A percentile compares a stretch with the other conserved stretches of the same genome.
These are phyloP conservation scores for Cinchona pubescens DNA, from an alignment of 257 asterid genomes.

Conservation along the genomic window DNA sequence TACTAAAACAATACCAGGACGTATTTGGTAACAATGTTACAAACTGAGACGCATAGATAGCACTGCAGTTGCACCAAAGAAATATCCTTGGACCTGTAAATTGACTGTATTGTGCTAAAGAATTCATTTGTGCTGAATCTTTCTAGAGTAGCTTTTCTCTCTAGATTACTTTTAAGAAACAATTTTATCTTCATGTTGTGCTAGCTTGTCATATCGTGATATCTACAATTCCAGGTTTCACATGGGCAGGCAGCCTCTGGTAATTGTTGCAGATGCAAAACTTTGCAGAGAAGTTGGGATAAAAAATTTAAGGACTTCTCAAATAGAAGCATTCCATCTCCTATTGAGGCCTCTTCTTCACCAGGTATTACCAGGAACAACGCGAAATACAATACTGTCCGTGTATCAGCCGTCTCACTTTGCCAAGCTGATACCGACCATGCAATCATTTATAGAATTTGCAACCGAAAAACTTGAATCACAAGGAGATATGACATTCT, in stretches of 20 bases:
- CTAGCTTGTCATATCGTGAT: not conserved
- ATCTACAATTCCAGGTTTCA: constrained; percentile 54
- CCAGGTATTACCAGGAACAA: constrained; percentile 51
- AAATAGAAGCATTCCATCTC: constrained; percentile 94
- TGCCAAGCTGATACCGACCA: constrained; percentile 71
- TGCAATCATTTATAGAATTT: constrained; percentile 69
- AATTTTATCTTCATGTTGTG: constrained; percentile 1
- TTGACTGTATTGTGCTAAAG: too few species aligned
- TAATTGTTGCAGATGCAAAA: constrained; percentile 86
- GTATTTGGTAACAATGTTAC: too few species aligned
- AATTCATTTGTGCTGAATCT: not conserved
- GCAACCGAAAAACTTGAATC: constrained; percentile 60
- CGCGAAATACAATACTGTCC: constrained; percentile 82
- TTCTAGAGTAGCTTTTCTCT: not conserved
- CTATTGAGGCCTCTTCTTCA: constrained; percentile 92
- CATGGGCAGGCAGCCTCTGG: constrained; percentile 92
- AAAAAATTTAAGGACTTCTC: constrained; percentile 66
- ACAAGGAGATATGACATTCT: constrained; percentile 50
- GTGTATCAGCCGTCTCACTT: constrained; percentile 93
- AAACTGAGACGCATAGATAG: not conserved
- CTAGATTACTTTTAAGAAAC: not conserved
- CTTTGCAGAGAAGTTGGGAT: constrained; percentile 90
- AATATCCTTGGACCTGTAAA: too few species aligned
- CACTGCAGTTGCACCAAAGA: not conserved
- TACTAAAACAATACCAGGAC: too few species aligned